Evolutionary conservation across 495 filamentous ascomycete genomes (phyloP), one percentile per base, ranked within the genome.

Genomic region (Antarctomyces pellizariae): DNA sequence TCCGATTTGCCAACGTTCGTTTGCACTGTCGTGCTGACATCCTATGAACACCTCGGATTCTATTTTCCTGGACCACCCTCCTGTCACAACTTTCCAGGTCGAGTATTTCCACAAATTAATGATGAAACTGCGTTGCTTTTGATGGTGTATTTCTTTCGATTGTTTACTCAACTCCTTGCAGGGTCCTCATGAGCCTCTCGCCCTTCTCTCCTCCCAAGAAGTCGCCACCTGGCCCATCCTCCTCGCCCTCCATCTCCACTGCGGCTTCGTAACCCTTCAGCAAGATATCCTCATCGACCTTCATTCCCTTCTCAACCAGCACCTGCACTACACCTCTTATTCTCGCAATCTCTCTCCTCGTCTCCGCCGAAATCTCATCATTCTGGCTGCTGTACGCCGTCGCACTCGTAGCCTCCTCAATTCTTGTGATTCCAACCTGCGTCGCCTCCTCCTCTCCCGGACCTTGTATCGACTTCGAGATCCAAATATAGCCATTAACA

Each of bases 401-500:
- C 24, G 58, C 62, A 1, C 59, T 65, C 1, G 68, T 64, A 36
- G 57, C 66, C 51, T 93, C 86, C 45, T 93, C 84, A 40, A 92
- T 52, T 27, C 75, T 62, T 14, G 73, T 89, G 35, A 90, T 77
- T 7, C 41, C 66, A n/a, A n/a, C n/a, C n/a, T n/a, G n/a, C 33
- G 48, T 38, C 9, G 38, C 36, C 34, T 56, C 57, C 2, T 46
- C 39, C 18, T 45, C 54, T 4, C 38, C 43, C 15, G 35, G 32
- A 8, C 33, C 30, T 3, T 50, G 50, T 1, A 66, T 50, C 37
- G 80, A 74, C 53, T 77, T 82, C 38, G 70, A 66, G 36, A 97
- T 80, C 73, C 76, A 93, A 29, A 95, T 76, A 40, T 79, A 93
- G 3, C 86, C 86, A 42, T 97, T 97, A 7, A 97, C 84, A 0